Evolutionary conservation across 2,329 filamentous ascomycete genomes (phyloP), one percentile per base, ranked within the genome.

Genomic region (Ceratocystis colombiana): DNA sequence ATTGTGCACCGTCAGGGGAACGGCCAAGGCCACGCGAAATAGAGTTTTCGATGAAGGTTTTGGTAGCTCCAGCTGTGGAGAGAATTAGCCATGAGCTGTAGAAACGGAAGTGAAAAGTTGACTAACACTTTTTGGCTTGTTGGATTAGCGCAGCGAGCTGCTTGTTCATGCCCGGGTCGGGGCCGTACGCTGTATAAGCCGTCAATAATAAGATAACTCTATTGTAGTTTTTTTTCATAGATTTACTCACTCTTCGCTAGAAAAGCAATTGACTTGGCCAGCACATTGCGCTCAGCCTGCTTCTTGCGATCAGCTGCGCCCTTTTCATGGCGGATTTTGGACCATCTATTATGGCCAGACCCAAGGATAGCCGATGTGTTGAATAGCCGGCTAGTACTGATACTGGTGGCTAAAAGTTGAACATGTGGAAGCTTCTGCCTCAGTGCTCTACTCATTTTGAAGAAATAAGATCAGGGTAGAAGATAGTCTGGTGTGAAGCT

Each of bases 291-390:
- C 71, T 87, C 81, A 55, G 82, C 82, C 76, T 85, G 90, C 76
- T 92, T 96, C 71, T 87, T 86, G 68, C 82, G 82, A 75, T 99
- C 94, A 67, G 87, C 88, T 69, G 87, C 89, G 64, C 88, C 91
- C 76, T 99, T 99, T 75, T 94, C 90, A 75, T 97, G 94, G 73
- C 88, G 89, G 77, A 96, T 97, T 73, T 94, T 96, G 67, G 90
- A 91, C 94, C 94, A 99, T 74, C 91, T 88, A 76, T 88, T 96
- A 77, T 96, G 91, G 15, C 91, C 91, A 28, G 88, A 87, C 28
- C 88, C 86, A 68, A 77, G 22, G 30, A 30, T 46, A 5, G 66
- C 41, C 1, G 66, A 65, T n/a, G 57, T 46, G 20, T 37, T 55
- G 7, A 68, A 55, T 22, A 63, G 22, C 17, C 66, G 66, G 20